Evolutionary conservation across 129 eudicot genomes (phyloP).

Genomic region (Ambrosia trifida): DNA sequence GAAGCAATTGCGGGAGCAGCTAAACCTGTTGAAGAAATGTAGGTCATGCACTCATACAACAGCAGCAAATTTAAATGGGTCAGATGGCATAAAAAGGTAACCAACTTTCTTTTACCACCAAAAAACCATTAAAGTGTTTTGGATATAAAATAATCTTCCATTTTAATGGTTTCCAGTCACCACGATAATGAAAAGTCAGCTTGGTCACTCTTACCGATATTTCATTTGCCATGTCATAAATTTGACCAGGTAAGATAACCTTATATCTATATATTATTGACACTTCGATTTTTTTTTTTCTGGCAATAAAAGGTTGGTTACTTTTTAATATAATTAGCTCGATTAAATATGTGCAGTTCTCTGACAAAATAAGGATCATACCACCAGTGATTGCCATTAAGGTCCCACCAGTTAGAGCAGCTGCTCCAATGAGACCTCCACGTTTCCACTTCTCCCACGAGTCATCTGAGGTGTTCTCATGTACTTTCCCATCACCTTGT

Average conservation of each 20-base stretch:
- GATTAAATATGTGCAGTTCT: background rate
- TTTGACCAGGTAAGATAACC: background rate
- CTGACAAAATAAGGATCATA: conserved; percentile 26
- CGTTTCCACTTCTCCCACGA: conserved; percentile 88
- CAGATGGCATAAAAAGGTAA: background rate
- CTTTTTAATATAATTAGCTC: background rate
- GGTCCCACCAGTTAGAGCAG: conserved; percentile 96
- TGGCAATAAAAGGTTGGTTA: background rate
- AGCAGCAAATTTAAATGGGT: background rate
- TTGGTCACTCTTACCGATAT: background rate
- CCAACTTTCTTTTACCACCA: background rate
- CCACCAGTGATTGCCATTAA: conserved; percentile 97
- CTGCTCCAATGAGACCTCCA: conserved; percentile 94
- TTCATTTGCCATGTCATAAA: background rate
- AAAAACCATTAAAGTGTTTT: background rate
- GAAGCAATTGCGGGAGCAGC: conserved; percentile 99
- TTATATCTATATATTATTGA: background rate
- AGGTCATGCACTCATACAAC: background rate
- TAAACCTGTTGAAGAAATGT: conserved; percentile 56
- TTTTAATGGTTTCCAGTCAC: background rate
- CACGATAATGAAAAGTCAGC: background rate
- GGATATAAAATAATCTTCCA: background rate
- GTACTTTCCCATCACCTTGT: conserved; percentile 48
- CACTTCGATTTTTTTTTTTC: background rate
- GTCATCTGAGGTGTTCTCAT: conserved; percentile 47